Conservation (phyloP, 345 rosid species). For the Syzygium grande region DNA sequence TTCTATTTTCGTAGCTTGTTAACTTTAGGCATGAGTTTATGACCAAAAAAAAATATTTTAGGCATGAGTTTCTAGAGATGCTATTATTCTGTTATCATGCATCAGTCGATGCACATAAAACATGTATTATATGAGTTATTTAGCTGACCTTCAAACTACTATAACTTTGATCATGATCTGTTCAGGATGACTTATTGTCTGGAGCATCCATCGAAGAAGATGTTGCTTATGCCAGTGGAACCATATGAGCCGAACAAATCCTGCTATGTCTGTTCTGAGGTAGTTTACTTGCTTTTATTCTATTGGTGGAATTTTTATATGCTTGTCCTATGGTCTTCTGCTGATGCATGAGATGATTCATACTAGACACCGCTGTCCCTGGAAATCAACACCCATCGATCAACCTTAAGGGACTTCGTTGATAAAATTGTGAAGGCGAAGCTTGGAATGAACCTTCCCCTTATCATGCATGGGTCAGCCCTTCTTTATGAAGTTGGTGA, state of each 20-base stretch:
- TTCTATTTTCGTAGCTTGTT: not conserved
- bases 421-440: slow-evolving; percentile 91
- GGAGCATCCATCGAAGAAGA: slow-evolving; percentile 72
- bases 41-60: not conserved
- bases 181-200: slow-evolving; percentile 95
- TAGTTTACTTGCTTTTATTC: slow-evolving; percentile 10
- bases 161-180: not conserved
- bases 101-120: not conserved
- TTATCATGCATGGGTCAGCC: slow-evolving; percentile 69
- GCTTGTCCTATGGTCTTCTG: not conserved
- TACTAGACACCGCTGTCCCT: slow-evolving; percentile 74
- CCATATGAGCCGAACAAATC: slow-evolving; percentile 87
- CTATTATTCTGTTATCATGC: not conserved
- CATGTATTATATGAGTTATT: not conserved
- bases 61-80: not conserved
- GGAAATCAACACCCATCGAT: slow-evolving; percentile 67
- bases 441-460: slow-evolving; percentile 89
- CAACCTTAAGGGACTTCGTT: slow-evolving; percentile 87
- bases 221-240: slow-evolving; percentile 96
- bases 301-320: not conserved
- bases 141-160: not conserved
- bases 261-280: slow-evolving; percentile 98
- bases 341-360: slow-evolving; percentile 9
- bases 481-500: slow-evolving; percentile 98
- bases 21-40: not conserved